phyloP scores from a whole-genome alignment of 192 early-diverging fungal species.

The Coemansia sp. region DNA sequence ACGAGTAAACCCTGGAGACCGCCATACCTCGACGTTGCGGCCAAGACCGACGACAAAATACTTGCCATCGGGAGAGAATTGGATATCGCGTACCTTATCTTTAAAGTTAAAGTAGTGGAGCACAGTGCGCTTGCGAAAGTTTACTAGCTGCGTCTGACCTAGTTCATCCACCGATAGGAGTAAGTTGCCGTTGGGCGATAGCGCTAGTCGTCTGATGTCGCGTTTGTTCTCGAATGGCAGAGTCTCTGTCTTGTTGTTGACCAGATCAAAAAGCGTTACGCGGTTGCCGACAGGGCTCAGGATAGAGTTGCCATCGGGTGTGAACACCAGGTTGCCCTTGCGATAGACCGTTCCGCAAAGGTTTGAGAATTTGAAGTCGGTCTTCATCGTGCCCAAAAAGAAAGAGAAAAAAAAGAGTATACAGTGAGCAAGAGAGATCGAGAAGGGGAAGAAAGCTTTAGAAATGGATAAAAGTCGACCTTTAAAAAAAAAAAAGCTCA shows the following conservation, averaged over 20 bases:
- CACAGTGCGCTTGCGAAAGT: conserved; percentile 83
- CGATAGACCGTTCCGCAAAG: conserved; percentile 98
- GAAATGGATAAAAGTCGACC: too few relatives aligned
- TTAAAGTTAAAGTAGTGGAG: conserved; percentile 92
- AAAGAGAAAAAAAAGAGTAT: neutral
- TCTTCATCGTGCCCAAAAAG: conserved; percentile 52
- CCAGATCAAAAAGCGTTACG: conserved; percentile 94
- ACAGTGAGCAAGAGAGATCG: neutral
- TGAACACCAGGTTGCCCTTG: conserved; percentile 94
- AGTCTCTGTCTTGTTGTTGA: conserved; percentile 90
- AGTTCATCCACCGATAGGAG: conserved; percentile 93
- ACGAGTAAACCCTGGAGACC: conserved; percentile 85
- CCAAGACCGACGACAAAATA: conserved; percentile 88
- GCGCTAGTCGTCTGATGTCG: conserved; percentile 85
- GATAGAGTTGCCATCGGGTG: conserved; percentile 92
- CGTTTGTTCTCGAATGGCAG: conserved; percentile 94
- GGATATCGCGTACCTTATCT: conserved; percentile 73
- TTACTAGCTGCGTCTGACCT: conserved; percentile 85
- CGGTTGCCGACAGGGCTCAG: conserved; percentile 97
- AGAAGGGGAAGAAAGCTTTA: conserved; percentile 1
- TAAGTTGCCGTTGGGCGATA: conserved; percentile 88
- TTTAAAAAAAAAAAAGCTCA: neutral
- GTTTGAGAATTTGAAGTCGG: conserved; percentile 87
- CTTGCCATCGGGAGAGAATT: conserved; percentile 92
- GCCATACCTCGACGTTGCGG: conserved; percentile 88